Base-by-base conservation (phyloP, 768 basidiomycete species). In the Tricholoma sp. region DNA sequence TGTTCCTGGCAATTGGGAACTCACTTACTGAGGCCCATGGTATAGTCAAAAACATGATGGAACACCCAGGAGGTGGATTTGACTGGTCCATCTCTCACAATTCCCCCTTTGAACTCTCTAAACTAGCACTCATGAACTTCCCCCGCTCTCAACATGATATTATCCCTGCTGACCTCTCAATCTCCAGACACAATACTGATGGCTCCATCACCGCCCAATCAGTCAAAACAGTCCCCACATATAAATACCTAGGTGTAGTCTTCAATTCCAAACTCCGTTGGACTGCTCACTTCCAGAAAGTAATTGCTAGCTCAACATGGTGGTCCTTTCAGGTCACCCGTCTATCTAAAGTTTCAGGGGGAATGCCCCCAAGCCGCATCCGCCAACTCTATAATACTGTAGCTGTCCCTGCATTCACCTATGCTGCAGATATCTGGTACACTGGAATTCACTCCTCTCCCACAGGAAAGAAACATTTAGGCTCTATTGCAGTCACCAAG, bases 81-180 rank as follows among this genome's bases (percentile, higher is more conserved):
- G 51, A 67, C 1, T 74, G 73, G 71, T 56, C 64, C 1, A 1
- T 9, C 0, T 39, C 50, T 0, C 72, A 72, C 58, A 69, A 71
- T 61, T 73, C 66, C 0, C 54, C 53, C 18, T 75, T 71, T 50
- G 70, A 72, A 37, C 35, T 37, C 4, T 37, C 11, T 3, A 37
- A 37, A 3, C 35, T 37, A 1, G 35, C 35, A 11, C 35, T 37
- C 11, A 37, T 37, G 35, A 37, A 37, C 16, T 37, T 37, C 11
- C 35, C 11, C 1, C 16, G 11, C 35, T 37, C 35, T 16, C 35
- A 37, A 6, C 3, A 11, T 3, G 35, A 37, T 3, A 11, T 3
- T 27, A 27, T 27, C 24, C 24, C 24, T 27, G 24, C 24, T 3
- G 24, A 27, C 24, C 24, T 27, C 24, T 27, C 24, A 27, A 27